These are phyloP conservation scores for Petasospora fabianii DNA, from an alignment of 1,139 yeast genomes.

Conservation along the genomic window DNA sequence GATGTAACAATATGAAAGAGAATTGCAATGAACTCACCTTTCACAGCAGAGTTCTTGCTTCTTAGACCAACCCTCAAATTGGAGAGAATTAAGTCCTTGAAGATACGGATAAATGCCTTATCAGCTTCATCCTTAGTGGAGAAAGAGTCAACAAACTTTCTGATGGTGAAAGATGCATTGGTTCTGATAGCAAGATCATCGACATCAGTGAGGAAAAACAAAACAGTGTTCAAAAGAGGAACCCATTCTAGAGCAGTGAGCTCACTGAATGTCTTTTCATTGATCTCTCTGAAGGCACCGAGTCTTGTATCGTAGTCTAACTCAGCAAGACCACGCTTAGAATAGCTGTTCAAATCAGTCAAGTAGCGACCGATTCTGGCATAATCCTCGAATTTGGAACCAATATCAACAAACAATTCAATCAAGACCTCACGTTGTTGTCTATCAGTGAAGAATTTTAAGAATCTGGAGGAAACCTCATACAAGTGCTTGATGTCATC, in stretches of 20 bases:
- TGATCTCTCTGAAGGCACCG: constrained; percentile 61
- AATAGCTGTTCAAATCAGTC: constrained; percentile 65
- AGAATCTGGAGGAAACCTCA: constrained; percentile 53
- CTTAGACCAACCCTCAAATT: constrained; percentile 67
- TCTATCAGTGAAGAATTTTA: constrained; percentile 55
- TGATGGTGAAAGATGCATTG: constrained; percentile 66
- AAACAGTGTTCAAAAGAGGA: constrained; percentile 65
- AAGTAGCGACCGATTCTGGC: constrained; percentile 48
- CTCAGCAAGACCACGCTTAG: constrained; percentile 59
- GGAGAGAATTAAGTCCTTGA: constrained; percentile 62
- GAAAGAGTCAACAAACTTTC: constrained; percentile 61
- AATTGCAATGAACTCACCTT: constrained; percentile 66
- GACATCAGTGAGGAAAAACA: constrained; percentile 72
- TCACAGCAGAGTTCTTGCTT: constrained; percentile 56
- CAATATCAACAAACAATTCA: constrained; percentile 56
- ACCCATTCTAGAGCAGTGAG: constrained; percentile 67
- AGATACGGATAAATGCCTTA: constrained; percentile 37
- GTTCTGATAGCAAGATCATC: constrained; percentile 80
- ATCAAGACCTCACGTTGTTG: constrained; percentile 60
- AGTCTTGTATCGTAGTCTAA: constrained; percentile 78
- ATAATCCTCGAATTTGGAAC: constrained; percentile 45
- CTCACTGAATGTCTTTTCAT: constrained; percentile 46
- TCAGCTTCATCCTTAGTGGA: constrained; percentile 39
- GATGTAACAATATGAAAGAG: constrained; percentile 60
- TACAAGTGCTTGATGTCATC: constrained; percentile 53